Conservation (phyloP, 1,139 yeast species). For the Casaregolazyma lundiana region DNA sequence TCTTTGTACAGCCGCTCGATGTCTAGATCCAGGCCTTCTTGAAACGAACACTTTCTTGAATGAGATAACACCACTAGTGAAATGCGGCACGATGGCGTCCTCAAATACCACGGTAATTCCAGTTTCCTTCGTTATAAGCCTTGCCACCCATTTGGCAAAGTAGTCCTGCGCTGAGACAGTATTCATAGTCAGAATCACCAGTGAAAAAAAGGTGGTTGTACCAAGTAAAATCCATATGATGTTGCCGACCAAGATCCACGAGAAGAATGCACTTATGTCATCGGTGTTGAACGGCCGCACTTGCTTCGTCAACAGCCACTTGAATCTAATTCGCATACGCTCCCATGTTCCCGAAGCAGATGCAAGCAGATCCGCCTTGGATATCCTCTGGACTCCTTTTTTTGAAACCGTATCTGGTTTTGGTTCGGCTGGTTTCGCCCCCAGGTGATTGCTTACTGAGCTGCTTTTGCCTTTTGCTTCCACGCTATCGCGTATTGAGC, state of each 20-base stretch:
- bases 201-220: slow-evolving; percentile 83
- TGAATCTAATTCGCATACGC: slow-evolving; percentile 52
- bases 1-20: slow-evolving; percentile 41
- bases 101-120: slow-evolving; percentile 88
- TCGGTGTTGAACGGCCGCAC: slow-evolving; percentile 78
- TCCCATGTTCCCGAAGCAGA: slow-evolving; percentile 48
- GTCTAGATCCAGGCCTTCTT: slow-evolving; percentile 57
- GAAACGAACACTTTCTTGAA: slow-evolving; percentile 85
- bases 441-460: no score
- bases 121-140: slow-evolving; percentile 75
- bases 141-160: slow-evolving; percentile 77
- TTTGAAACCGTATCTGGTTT: neutral
- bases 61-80: slow-evolving; percentile 83
- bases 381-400: slow-evolving; percentile 7
- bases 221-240: slow-evolving; percentile 72
- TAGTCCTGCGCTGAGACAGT: slow-evolving; percentile 89
- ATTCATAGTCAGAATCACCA: slow-evolving; percentile 71
- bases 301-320: slow-evolving; percentile 64
- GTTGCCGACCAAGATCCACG: slow-evolving; percentile 89
- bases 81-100: slow-evolving; percentile 90
- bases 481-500: no score
- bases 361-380: slow-evolving; percentile 49
- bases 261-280: slow-evolving; percentile 81
- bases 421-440: neutral
- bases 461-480: no score